Percentiles rank a stretch among this genome's conserved stretches.
phyloP scores from a whole-genome alignment of 495 filamentous ascomycete species.

The Penicillium roqueforti region DNA sequence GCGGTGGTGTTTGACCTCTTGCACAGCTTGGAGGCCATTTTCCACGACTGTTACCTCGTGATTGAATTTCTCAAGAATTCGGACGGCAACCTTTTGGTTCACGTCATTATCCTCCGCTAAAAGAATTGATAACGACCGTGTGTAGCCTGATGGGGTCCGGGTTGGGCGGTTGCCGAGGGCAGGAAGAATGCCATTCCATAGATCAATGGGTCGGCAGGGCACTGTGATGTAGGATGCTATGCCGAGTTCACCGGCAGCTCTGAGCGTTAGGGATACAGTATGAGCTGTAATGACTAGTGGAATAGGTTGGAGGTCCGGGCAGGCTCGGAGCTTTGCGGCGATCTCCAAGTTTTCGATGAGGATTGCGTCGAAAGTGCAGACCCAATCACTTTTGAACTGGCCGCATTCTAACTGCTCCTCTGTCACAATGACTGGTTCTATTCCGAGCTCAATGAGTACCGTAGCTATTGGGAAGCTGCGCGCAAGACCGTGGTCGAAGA shows the following conservation, averaged over 20 bases:
- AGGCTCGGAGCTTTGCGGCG: conserved; percentile 68
- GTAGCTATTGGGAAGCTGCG: conserved; percentile 59
- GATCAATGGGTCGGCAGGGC: conserved; percentile 82
- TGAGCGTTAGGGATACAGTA: conserved; percentile 75
- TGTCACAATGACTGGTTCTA: conserved; percentile 69
- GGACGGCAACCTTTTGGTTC: conserved; percentile 74
- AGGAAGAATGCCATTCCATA: conserved; percentile 90
- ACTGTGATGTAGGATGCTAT: conserved; percentile 95
- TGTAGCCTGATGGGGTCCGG: conserved; percentile 76
- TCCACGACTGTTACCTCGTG: conserved; percentile 65
- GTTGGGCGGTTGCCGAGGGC: conserved; percentile 84
- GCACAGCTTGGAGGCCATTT: conserved; percentile 74
- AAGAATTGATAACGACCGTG: conserved; percentile 83
- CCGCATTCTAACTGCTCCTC: conserved; percentile 40
- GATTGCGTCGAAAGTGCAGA: conserved; percentile 75
- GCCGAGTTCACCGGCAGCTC: conserved; percentile 85
- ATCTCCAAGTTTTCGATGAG: conserved; percentile 84
- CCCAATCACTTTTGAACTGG: conserved; percentile 46
- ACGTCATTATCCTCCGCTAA: conserved; percentile 80
- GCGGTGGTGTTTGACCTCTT: conserved; percentile 51
- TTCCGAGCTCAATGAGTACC: conserved; percentile 66
- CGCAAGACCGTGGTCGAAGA: conserved; percentile 77
- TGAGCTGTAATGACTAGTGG: conserved; percentile 86
- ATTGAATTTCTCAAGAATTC: conserved; percentile 69
- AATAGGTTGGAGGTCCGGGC: conserved; percentile 83